Base-by-base conservation (phyloP, 345 rosid species). In the Schrenkiella parvula region DNA sequence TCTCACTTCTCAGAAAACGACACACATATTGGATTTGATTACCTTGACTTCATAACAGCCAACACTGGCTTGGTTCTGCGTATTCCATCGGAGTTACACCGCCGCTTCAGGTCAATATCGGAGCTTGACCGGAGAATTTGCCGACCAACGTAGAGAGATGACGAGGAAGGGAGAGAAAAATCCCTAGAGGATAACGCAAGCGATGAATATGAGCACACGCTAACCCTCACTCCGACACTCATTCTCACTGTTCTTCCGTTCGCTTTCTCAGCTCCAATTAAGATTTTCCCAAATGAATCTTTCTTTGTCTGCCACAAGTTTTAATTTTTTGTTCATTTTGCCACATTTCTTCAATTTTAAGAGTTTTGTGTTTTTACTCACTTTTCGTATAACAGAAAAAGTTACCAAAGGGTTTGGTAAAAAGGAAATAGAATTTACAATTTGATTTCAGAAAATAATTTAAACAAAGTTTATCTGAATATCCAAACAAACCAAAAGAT, bases 1-100 rank as follows among this genome's bases (percentile, higher is more conserved):
- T 25, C n/a, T 46, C 56, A 44, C 35, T 8, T 25, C n/a, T 46
- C 56, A 44, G 35, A 65, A 23, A 73, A 21, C 0, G 3, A 37
- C 28, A 51, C 37, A 42, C 14, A 28, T 3, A 29, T 9, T 38
- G n/a, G n/a, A n/a, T 32, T 58, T 29, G 53, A 39, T 68, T 62
- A 75, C 74, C 59, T 69, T 3, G 74, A 68, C 1, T 34, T 37
- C 44, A 7, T 0, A 18, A 75, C 28, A 53, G 75, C 70, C 19
- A 35, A 2, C 11, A 54, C 9, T 44, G 63, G 48, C 35, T 67
- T 48, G 39, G 5, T 67, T 67, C 63, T 50, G 3, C 48, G 56
- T 67, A 23, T 74, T 15, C 13, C 38, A 43, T 39, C 0, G 10
- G 54, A 58, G 6, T 28, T 28, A 38, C 28, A 19, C 9, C 43